Evolutionary conservation across 2,329 filamentous ascomycete species (phyloP), one percentile per base, ranked within the genome.

Genomic region (Alternaria sp.): DNA sequence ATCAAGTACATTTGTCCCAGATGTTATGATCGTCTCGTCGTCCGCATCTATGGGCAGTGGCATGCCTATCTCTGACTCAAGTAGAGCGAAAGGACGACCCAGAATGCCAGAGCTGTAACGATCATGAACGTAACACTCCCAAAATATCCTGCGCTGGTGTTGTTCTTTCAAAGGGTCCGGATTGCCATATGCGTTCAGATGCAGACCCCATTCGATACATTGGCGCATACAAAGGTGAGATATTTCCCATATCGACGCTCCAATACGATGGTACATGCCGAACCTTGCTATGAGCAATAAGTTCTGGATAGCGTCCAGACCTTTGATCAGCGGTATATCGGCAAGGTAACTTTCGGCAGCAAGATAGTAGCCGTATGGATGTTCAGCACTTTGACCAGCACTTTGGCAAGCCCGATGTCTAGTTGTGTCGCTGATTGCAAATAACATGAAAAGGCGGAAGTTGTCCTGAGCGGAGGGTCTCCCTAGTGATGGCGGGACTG

Each of bases 71-170:
- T 81, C 78, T 18, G 68, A 59, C 54, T 83, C 81, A 1, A 74
- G 66, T 6, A 83, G 80, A 0, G 81, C 78, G 57, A 81, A 81
- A 0, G 81, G 81, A 2, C 81, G 77, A 34, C 76, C 78, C 0
- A 83, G 68, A 2, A 79, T 80, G 0, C 75, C 77, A 2, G 81
- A 83, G 59, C 78, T 82, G 44, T 83, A 82, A 18, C 81, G 70
- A 57, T 82, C 81, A 14, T 82, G 77, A n/a, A 82, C 73, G 53
- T 83, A 83, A 62, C 78, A 81, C 40, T 81, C 74, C 81, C 81
- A 83, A 62, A 83, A 84, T 0, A 83, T 75, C 2, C 81, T 69
- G 1, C 80, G 74, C 34, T 70, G 73, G 14, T 79, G 70, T 45
- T 82, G 80, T 30, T 80, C 76, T 11, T 77, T 63, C 6, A 25